Evolutionary conservation across 805 yeast genomes (phyloP).

Genomic region (Candida corydali): DNA sequence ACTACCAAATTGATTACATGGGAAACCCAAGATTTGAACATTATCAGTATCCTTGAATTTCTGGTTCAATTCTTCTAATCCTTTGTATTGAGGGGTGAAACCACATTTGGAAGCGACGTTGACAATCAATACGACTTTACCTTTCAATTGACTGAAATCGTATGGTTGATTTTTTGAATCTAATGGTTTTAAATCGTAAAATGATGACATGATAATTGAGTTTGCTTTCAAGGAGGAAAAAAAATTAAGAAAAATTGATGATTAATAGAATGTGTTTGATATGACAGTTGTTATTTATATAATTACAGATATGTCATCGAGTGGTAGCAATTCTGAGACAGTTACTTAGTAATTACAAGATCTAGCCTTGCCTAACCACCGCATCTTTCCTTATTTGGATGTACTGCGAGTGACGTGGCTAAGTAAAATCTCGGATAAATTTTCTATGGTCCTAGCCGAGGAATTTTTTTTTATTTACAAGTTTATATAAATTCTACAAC

Average conservation of each 20-base stretch:
- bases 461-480: no score
- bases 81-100: constrained; percentile 40
- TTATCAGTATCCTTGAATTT: constrained; percentile 30
- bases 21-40: constrained; percentile 39
- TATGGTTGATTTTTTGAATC: constrained; percentile 36
- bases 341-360: no score
- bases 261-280: no score
- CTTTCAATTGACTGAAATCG: constrained; percentile 36
- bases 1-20: constrained; percentile 41
- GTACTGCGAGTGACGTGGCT: no score
- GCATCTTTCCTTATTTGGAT: no score
- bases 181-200: constrained; percentile 38
- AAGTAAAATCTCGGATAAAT: no score
- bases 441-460: no score
- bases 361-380: no score
- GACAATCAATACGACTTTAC: constrained; percentile 45
- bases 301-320: no score
- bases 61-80: constrained; percentile 39
- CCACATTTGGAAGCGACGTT: constrained; percentile 45
- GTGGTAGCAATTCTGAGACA: no score
- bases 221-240: background rate
- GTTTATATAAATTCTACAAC: constrained; percentile 42
- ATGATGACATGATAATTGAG: constrained; percentile 19
- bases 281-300: no score
- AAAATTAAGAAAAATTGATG: no score